A percentile compares a stretch with the other conserved stretches of the same genome.
These are phyloP conservation scores for Pleurotus salmoneostramineus DNA, from an alignment of 768 basidiomycete species.

Conservation along the genomic window DNA sequence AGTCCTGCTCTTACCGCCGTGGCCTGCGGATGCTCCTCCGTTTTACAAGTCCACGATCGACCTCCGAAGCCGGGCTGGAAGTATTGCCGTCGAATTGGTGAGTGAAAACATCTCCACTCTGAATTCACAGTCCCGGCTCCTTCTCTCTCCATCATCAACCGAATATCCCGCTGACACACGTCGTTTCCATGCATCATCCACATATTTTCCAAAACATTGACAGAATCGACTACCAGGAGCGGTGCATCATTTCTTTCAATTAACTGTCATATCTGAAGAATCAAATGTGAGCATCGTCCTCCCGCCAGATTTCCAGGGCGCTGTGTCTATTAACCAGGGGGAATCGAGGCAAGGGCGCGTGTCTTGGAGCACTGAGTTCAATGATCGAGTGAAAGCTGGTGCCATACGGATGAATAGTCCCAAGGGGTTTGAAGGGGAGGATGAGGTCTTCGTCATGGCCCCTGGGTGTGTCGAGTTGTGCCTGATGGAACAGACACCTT, in stretches of 20 bases:
- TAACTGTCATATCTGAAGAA: constrained; percentile 11
- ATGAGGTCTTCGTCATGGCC: constrained; percentile 12
- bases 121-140: background rate
- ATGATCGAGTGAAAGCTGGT: constrained; percentile 8
- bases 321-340: constrained; percentile 9
- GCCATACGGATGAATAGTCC: constrained; percentile 9
- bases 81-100: constrained; percentile 13
- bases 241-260: constrained; percentile 10
- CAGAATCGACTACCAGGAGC: constrained; percentile 12
- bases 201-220: background rate
- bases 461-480: constrained; percentile 9
- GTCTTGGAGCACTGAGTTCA: constrained; percentile 6
- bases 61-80: constrained; percentile 13
- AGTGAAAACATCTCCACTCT: background rate
- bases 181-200: background rate
- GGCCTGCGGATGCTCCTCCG: constrained; percentile 7
- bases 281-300: constrained; percentile 9
- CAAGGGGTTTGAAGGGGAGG: constrained; percentile 7
- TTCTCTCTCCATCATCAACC: background rate
- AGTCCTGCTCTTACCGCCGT: constrained; percentile 11
- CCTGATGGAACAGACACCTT: constrained; percentile 6
- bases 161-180: background rate
- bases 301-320: constrained; percentile 10
- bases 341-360: constrained; percentile 9
- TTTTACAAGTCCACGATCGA: constrained; percentile 10